Percentiles rank a stretch among this genome's conserved stretches.
phyloP scores from a whole-genome alignment of 768 basidiomycete species.

The Kwoniella heveanensis region DNA sequence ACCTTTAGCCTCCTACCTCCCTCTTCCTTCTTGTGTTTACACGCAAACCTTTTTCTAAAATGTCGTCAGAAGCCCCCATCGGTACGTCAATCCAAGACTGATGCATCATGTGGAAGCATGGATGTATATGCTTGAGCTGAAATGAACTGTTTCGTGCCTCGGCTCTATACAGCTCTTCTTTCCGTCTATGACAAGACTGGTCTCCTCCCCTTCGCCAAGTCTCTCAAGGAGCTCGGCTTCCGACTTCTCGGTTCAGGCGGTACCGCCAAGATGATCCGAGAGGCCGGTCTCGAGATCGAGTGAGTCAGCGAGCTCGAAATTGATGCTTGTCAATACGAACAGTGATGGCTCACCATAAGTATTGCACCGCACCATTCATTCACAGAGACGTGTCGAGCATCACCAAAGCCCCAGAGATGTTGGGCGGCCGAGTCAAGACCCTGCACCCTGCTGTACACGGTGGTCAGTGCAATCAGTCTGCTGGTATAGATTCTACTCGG shows the following conservation, averaged over 20 bases:
- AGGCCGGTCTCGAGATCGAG: constrained; percentile 88
- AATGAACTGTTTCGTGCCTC: too few relatives aligned
- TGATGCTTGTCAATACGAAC: too few relatives aligned
- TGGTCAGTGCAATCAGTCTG: constrained; percentile 61
- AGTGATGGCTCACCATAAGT: too few relatives aligned
- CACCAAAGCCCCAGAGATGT: constrained; percentile 98
- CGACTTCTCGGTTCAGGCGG: constrained; percentile 92
- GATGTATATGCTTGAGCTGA: too few relatives aligned
- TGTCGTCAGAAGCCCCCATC: constrained; percentile 27
- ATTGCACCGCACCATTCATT: too few relatives aligned
- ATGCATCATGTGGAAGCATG: not conserved
- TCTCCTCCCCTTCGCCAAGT: constrained; percentile 82
- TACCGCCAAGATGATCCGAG: constrained; percentile 95
- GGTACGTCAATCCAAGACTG: constrained; percentile 11
- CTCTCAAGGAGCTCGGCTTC: constrained; percentile 78
- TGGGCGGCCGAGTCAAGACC: constrained; percentile 96
- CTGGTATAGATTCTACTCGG: not conserved
- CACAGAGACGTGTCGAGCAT: constrained; percentile 98
- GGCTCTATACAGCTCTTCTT: constrained; percentile 78
- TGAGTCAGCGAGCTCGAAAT: too few relatives aligned
- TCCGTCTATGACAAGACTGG: constrained; percentile 96
- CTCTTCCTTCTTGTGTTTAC: not conserved
- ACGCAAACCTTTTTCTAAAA: not conserved
- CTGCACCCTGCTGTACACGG: constrained; percentile 97
- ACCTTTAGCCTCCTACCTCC: not conserved